These are phyloP conservation scores for Beauveria sp. DNA, from an alignment of 2,329 filamentous ascomycete genomes.

Conservation along the genomic window DNA sequence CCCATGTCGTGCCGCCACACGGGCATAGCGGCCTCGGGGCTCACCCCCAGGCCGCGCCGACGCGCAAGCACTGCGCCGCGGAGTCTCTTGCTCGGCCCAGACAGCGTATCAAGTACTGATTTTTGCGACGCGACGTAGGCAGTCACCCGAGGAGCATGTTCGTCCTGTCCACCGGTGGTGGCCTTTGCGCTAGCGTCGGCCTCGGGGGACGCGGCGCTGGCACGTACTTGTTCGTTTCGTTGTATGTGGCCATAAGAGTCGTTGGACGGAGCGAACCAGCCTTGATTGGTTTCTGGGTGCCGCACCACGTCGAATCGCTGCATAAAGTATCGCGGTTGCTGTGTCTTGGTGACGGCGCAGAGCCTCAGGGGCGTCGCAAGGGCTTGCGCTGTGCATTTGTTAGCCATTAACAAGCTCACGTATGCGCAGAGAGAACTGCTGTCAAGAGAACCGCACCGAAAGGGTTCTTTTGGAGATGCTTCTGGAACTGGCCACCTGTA, in stretches of 20 bases:
- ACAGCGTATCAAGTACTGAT: conserved; percentile 21
- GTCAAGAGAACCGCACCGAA: conserved; percentile 44
- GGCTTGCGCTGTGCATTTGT: conserved; percentile 42
- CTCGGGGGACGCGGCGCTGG: background rate
- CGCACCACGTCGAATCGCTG: conserved; percentile 50
- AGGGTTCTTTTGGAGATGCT: conserved; percentile 51
- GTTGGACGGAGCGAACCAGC: conserved; percentile 50
- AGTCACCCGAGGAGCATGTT: conserved; percentile 12
- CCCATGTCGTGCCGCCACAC: conserved; percentile 51
- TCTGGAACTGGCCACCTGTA: conserved; percentile 42
- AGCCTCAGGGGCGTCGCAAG: conserved; percentile 52
- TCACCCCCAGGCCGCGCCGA: background rate
- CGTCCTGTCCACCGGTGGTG: background rate
- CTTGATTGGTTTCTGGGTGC: conserved; percentile 43
- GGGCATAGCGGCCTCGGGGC: conserved; percentile 13
- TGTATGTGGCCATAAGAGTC: conserved; percentile 24
- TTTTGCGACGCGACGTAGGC: conserved; percentile 19
- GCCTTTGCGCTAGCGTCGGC: background rate
- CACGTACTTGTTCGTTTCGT: background rate
- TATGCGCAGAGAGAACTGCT: no score
- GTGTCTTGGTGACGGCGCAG: conserved; percentile 41
- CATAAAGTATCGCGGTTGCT: conserved; percentile 55
- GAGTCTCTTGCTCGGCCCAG: conserved; percentile 13
- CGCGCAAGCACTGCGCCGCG: conserved; percentile 13
- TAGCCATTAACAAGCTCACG: background rate